Evolutionary conservation across 2,329 filamentous ascomycete genomes (phyloP), one percentile per base, ranked within the genome.

Genomic region (Hypoxylon sp.): DNA sequence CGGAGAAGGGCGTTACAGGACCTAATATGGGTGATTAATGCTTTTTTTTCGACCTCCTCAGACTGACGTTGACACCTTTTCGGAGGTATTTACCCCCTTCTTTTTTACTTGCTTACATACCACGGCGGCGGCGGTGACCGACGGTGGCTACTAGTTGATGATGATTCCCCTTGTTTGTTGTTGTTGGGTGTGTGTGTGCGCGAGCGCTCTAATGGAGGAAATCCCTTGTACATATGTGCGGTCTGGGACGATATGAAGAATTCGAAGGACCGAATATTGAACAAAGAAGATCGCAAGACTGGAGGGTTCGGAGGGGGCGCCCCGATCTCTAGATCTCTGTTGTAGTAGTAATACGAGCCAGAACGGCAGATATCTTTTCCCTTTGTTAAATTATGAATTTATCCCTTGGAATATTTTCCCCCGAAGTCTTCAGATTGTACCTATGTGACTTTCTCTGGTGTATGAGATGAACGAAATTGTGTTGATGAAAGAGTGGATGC

Each of bases 281-380:
- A 44, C 39, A 44, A 29, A 31, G 31, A 65, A 67, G 63, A 70
- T 35, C 13, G 47, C n/a, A 54, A 54, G 52, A 58, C 60, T 17
- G 37, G 54, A 65, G 55, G 52, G 44, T 65, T 65, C 57, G 53
- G 17, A n/a, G 5, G 35, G 24, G 47, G 19, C n/a, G 19, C 19
- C 19, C 44, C 56, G 59, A 39, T 70, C 68, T 60, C 50, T 39
- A 55, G 31, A 52, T 42, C 47, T 63, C 47, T 63, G 66, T 64
- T 54, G 70, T 67, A 67, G 68, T 63, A 71, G 70, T 75, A 76
- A 75, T 76, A 74, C 67, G 58, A 68, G 73, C 74, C 73, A 55
- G 55, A 70, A 66, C 73, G 72, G 73, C 72, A 69, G 6, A 62
- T 71, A 63, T n/a, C 11, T 31, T 68, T 65, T 71, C 72, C 61